Evolutionary conservation across 495 filamentous ascomycete species (phyloP), one percentile per base, ranked within the genome.

Genomic region (Lasiosphaeria ovina): DNA sequence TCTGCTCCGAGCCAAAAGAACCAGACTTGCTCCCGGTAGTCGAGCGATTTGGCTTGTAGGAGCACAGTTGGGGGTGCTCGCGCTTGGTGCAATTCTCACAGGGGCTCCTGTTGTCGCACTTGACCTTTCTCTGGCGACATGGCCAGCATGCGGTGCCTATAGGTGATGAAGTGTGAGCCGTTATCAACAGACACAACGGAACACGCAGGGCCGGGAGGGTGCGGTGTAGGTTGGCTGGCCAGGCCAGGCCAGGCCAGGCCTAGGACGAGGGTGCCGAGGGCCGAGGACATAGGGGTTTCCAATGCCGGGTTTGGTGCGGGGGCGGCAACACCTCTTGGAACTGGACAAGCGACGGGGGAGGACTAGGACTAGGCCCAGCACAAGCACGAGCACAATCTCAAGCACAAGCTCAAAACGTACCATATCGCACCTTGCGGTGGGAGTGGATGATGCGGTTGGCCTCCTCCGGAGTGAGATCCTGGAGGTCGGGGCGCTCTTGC

Each of bases 1-100:
- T 51, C 55, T 8, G 31, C 68, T 61, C 69, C 9, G 76, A 62
- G 58, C 50, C 34, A 31, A 69, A 44, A 7, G 75, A 71, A 6
- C 68, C 66, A 50, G 69, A 69, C 67, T 76, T 79, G 49, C 24
- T 24, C 24, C 77, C 76, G 44, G 80, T 76, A 56, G 82, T 79
- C 51, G 86, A 83, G 16, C 82, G 79, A 60, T 88, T 88, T 1
- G 86, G 85, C 69, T 88, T 88, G 72, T 89, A 89, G 12, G 85
- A 88, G 65, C 87, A 90, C 35, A 90, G 77, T 68, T 85, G 81
- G 7, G 86, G 81, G 68, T 90, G 87, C 59, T 89, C 86, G 60
- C 87, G 80, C 76, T 89, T 89, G 63, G 88, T 81, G 65, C 87
- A 90, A 40, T 87, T 86, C 65, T 89, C 85, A 69, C 87, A 90